A percentile compares a stretch with the other conserved stretches of the same genome.
Evolutionary conservation across 73 alveolate genomes (phyloP).

Genomic region (Tetrahymena borealis): DNA sequence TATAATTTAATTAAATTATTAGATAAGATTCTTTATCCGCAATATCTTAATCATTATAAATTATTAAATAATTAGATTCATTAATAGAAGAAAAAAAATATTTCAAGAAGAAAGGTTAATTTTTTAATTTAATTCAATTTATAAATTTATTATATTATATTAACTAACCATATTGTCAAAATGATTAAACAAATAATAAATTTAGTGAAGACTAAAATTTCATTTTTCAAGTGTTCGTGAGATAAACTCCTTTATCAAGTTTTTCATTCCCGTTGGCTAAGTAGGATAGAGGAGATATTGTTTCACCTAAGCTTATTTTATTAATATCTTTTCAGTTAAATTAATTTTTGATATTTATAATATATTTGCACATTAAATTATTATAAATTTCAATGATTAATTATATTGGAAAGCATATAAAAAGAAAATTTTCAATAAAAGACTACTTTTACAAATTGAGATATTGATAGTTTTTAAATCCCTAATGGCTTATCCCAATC

Average conservation of each 20-base stretch:
- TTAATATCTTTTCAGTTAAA: background rate
- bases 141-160: too few relatives aligned
- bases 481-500: background rate
- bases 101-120: too few relatives aligned
- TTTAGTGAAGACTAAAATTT: too few relatives aligned
- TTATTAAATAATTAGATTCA: too few relatives aligned
- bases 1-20: background rate
- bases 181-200: too few relatives aligned
- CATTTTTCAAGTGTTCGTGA: background rate
- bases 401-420: background rate
- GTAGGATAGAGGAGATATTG: background rate
- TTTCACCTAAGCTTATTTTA: background rate
- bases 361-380: background rate
- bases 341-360: background rate
- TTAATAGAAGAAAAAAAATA: too few relatives aligned
- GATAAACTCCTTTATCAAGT: background rate
- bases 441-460: background rate
- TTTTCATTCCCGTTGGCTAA: background rate
- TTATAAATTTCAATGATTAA: background rate
- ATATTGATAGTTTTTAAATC: background rate
- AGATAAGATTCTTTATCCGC: too few relatives aligned
- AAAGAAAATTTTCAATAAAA: background rate
- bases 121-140: too few relatives aligned
- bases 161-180: too few relatives aligned
- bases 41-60: too few relatives aligned